phyloP scores from a whole-genome alignment of 2,329 filamentous ascomycete genomes.

The Phialophora chinensis region DNA sequence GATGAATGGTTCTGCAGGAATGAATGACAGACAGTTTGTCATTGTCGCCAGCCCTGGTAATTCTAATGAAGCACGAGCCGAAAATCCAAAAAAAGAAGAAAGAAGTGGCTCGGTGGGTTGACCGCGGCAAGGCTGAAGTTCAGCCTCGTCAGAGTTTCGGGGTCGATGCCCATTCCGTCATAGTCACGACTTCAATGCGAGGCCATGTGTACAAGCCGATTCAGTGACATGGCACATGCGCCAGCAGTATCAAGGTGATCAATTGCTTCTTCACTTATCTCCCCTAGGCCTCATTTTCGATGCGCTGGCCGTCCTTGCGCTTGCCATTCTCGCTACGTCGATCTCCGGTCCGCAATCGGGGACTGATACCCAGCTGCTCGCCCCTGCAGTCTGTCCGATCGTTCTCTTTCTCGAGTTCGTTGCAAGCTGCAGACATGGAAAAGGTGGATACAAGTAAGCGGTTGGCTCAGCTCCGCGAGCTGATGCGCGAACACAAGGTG shows the following conservation, averaged over 20 bases:
- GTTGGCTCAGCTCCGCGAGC: slow-evolving; percentile 74
- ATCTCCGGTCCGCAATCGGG: slow-evolving; percentile 20
- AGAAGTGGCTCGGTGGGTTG: background rate
- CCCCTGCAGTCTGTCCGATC: slow-evolving; percentile 43
- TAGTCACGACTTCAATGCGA: background rate
- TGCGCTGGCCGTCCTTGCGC: slow-evolving; percentile 37
- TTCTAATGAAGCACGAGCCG: background rate
- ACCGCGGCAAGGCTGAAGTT: background rate
- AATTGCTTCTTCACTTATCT: slow-evolving; percentile 6
- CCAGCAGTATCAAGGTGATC: slow-evolving; percentile 8
- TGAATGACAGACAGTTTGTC: background rate
- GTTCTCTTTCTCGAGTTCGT: slow-evolving; percentile 48
- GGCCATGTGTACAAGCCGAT: background rate
- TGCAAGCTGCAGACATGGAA: slow-evolving; percentile 67
- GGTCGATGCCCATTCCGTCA: background rate
- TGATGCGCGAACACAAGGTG: slow-evolving; percentile 86
- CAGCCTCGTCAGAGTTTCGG: slow-evolving; percentile 1
- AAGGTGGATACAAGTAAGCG: slow-evolving; percentile 78
- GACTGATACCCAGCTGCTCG: background rate
- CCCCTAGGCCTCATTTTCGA: slow-evolving; percentile 23
- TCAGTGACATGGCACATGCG: slow-evolving; percentile 9
- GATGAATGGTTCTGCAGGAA: background rate
- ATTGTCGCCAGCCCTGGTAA: background rate
- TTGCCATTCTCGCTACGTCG: slow-evolving; percentile 33
- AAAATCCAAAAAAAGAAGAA: background rate